Evolutionary conservation across 768 basidiomycete species (phyloP).

Genomic region (Udeniomyces megalosporus): DNA sequence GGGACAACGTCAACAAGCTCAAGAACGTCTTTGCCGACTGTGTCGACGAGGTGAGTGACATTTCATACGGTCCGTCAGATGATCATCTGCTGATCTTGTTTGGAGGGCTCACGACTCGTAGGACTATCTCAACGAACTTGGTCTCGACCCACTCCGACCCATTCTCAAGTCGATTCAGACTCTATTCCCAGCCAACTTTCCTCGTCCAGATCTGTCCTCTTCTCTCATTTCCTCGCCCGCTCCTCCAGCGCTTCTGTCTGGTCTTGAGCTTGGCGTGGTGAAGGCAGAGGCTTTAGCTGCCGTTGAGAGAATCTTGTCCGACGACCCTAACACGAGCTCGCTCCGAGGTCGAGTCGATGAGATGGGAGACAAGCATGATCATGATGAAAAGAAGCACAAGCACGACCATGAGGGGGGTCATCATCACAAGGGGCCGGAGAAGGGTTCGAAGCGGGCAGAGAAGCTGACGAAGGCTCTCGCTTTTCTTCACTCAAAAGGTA

Average conservation of each 20-base stretch:
- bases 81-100: background rate
- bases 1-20: constrained; percentile 33
- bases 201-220: background rate
- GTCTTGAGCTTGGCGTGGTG: background rate
- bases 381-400: constrained; percentile 11
- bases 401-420: constrained; percentile 4
- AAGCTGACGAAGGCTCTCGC: constrained; percentile 69
- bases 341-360: too few species aligned
- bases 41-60: constrained; percentile 43
- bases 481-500: constrained; percentile 73
- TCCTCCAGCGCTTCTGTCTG: background rate
- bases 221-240: background rate
- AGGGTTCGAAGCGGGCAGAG: constrained; percentile 8
- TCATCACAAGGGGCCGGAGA: constrained; percentile 3
- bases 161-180: constrained; percentile 44
- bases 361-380: too few species aligned
- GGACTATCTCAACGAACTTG: constrained; percentile 52
- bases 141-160: constrained; percentile 50
- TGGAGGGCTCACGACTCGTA: background rate
- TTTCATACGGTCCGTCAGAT: background rate
- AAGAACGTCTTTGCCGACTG: constrained; percentile 60
- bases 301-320: background rate
- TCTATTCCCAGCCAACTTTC: constrained; percentile 2
- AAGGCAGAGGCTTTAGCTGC: background rate
- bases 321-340: constrained; percentile 24